phyloP scores from a whole-genome alignment of 805 yeast species.

The Starmerella sp. region DNA sequence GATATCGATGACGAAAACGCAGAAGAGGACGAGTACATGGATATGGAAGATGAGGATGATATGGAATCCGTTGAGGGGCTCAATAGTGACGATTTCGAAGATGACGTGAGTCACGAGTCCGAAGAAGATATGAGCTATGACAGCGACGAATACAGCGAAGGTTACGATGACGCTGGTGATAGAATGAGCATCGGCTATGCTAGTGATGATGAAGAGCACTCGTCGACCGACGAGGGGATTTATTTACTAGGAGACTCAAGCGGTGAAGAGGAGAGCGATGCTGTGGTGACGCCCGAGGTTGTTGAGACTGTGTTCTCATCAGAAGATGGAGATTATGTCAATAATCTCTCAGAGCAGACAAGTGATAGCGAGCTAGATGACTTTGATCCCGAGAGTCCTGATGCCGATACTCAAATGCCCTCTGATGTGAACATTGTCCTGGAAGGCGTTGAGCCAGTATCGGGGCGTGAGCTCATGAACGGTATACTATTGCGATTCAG shows the following conservation, averaged over 20 bases:
- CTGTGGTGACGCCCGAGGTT: not conserved
- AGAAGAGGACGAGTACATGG: conserved; percentile 29
- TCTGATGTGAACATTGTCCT: not conserved
- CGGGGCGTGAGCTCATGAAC: not conserved
- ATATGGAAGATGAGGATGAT: conserved; percentile 22
- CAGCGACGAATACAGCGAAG: conserved; percentile 14
- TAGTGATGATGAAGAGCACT: conserved; percentile 15
- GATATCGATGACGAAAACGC: conserved; percentile 33
- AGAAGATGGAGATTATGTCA: conserved; percentile 53
- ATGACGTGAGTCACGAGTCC: conserved; percentile 23
- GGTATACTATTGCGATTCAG: not conserved
- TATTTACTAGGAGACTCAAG: conserved; percentile 4
- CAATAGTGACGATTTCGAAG: conserved; percentile 17
- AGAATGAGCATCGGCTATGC: conserved; percentile 14
- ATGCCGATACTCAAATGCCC: conserved; percentile 15
- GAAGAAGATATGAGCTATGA: conserved; percentile 7
- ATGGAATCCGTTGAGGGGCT: conserved; percentile 23
- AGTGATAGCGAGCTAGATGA: conserved; percentile 43
- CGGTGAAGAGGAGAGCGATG: not conserved
- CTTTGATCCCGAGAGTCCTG: conserved; percentile 33
- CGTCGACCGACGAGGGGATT: conserved; percentile 17
- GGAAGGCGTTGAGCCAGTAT: not conserved
- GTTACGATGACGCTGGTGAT: conserved; percentile 17
- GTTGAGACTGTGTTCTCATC: conserved; percentile 4
- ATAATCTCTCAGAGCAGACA: conserved; percentile 44